Evolutionary conservation across 495 filamentous ascomycete species (phyloP), one percentile per base, ranked within the genome.

Genomic region (Viridothelium virens): DNA sequence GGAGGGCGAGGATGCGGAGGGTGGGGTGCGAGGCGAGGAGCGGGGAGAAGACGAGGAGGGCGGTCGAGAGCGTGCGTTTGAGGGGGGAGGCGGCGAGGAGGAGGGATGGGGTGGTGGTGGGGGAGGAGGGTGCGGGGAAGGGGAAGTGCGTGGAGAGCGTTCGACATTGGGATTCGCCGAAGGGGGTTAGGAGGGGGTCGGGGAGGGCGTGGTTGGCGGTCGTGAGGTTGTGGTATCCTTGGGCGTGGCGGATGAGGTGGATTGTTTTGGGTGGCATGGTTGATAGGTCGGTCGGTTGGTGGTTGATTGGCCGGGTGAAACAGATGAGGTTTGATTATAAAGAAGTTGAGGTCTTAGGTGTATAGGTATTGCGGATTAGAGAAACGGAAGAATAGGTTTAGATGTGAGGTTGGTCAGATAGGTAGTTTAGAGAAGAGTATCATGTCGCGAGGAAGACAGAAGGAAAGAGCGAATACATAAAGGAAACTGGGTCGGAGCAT

Each of bases 221-320:
- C 65, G 70, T 79, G 72, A 96, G 84, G 79, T 97, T 96, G 81
- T 97, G 92, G 72, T 84, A 80, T 76, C 91, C 92, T 81, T 95
- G 81, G 67, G 80, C 75, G 56, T 77, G 75, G 65, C 75, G 75
- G 67, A 77, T 68, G 61, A 72, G 63, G 68, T 74, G 69, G 50
- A 77, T 50, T 33, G 33, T 66, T 56, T 64, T 68, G 10, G 65
- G 62, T 10, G 69, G 46, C 69, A 70, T 70, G 38, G 34, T 63
- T 6, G 25, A 25, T 25, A 25, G 25, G 25, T 25, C 0, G 25
- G 25, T 25, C 25, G 25, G 1, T 25, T 0, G 25, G 25, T 25
- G 34, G 33, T 31, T 62, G 59, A 25, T 25, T 25, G 25, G 25
- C 25, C 1, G 25, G 25, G 25, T 1, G 25, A 25, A 25, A 1